phyloP scores from a whole-genome alignment of 2,329 filamentous ascomycete genomes.

The Alternaria consortialis region DNA sequence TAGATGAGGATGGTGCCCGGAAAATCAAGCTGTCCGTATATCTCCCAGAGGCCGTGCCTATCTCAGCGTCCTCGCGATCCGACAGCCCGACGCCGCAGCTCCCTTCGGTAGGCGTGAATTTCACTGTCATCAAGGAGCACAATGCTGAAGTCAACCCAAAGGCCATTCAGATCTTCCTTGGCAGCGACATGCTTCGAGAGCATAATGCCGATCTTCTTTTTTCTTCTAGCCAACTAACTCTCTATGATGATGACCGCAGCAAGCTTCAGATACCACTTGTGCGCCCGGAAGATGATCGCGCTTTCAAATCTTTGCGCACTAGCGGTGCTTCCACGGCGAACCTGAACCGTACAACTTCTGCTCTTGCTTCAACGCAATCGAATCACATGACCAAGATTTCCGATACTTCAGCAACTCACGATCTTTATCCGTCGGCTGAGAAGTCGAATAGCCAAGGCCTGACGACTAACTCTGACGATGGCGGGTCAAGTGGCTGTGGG shows the following conservation, averaged over 20 bases:
- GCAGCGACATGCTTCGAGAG: constrained; percentile 84
- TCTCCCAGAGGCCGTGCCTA: constrained; percentile 87
- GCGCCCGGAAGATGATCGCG: constrained; percentile 83
- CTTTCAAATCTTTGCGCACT: constrained; percentile 79
- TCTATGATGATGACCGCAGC: constrained; percentile 86
- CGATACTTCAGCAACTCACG: constrained; percentile 5
- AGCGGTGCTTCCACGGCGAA: constrained; percentile 29
- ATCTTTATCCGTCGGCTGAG: constrained; percentile 7
- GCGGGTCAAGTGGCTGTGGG: constrained; percentile 35
- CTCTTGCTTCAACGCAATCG: constrained; percentile 10
- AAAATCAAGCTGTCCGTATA: constrained; percentile 83
- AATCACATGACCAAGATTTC: constrained; percentile 9
- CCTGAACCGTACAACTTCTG: constrained; percentile 7
- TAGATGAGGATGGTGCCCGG: constrained; percentile 70
- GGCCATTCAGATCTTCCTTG: constrained; percentile 84
- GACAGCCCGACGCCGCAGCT: constrained; percentile 79
- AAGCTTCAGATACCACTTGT: constrained; percentile 92
- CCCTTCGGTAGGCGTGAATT: constrained; percentile 80
- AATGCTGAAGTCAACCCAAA: constrained; percentile 62
- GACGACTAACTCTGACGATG: constrained; percentile 41
- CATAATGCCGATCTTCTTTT: constrained; percentile 92
- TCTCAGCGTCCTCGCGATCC: constrained; percentile 76
- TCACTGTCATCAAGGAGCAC: constrained; percentile 73
- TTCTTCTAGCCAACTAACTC: constrained; percentile 86
- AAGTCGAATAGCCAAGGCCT: constrained; percentile 27